Percentiles rank a stretch among this genome's conserved stretches.
These are phyloP conservation scores for Potentilla sterilis DNA, from an alignment of 306 rosid species.

Conservation along the genomic window DNA sequence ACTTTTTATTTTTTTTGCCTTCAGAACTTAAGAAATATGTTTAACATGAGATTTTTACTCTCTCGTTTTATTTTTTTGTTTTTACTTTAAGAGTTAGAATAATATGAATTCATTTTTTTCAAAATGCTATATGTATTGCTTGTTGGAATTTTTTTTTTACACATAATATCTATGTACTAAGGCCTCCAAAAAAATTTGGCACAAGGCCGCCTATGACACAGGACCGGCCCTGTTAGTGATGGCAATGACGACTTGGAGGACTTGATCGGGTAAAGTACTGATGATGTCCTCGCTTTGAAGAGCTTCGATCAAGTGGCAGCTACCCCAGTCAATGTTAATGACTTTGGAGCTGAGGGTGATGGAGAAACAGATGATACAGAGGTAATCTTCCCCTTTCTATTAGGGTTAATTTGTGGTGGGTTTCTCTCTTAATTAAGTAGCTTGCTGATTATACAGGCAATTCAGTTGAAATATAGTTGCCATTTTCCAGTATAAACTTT, in stretches of 20 bases:
- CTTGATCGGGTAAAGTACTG: conserved; percentile 31
- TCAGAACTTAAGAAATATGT: no score
- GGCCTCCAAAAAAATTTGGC: no score
- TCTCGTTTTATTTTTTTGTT: no score
- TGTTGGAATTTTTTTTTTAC: no score
- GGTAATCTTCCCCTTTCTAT: conserved; percentile 29
- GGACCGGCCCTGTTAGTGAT: no score
- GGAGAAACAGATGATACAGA: conserved; percentile 47
- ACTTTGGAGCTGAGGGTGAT: conserved; percentile 65
- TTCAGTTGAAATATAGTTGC: neutral
- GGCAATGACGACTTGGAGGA: conserved; percentile 24
- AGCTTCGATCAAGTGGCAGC: conserved; percentile 10
- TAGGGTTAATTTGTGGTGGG: neutral
- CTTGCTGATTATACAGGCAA: neutral
- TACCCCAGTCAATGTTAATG: conserved; percentile 41
- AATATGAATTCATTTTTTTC: no score
- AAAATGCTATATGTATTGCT: no score
- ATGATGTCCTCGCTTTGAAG: conserved; percentile 19
- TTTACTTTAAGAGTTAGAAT: no score
- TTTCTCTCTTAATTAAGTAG: neutral
- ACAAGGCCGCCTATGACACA: no score
- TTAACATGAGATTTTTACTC: no score
- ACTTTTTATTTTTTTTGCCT: no score
- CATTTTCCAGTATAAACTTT: neutral
- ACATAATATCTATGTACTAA: no score